These are phyloP conservation scores for Pestalotiopsis fici DNA, from an alignment of 2,329 filamentous ascomycete genomes.

Conservation along the genomic window DNA sequence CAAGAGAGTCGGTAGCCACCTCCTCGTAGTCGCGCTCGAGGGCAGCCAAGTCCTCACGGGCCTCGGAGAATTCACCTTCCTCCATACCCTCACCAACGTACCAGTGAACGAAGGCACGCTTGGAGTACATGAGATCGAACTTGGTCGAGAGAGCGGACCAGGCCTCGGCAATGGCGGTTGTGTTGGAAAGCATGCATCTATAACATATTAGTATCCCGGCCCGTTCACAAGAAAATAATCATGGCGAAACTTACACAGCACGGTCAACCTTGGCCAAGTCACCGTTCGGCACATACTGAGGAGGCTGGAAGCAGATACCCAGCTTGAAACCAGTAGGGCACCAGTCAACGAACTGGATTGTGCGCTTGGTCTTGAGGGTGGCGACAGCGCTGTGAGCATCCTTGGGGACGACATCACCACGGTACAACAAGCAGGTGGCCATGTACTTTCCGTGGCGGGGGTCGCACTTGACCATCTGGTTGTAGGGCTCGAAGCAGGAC, in stretches of 20 bases:
- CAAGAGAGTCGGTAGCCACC: conserved; percentile 91
- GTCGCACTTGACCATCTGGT: conserved; percentile 99
- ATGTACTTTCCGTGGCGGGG: conserved; percentile 99
- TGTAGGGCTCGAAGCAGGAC: conserved; percentile 99
- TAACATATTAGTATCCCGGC: background rate
- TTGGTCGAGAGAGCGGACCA: conserved; percentile 96
- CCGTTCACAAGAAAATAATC: conserved; percentile 3
- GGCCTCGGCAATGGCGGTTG: conserved; percentile 96
- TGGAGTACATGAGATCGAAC: conserved; percentile 99
- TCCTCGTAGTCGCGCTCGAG: conserved; percentile 99
- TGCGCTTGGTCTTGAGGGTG: conserved; percentile 98
- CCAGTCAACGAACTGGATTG: conserved; percentile 99
- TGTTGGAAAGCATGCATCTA: conserved; percentile 98
- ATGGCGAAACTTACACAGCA: conserved; percentile 74
- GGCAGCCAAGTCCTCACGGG: conserved; percentile 96
- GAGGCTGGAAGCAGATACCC: conserved; percentile 99
- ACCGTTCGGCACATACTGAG: conserved; percentile 92
- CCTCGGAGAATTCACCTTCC: conserved; percentile 99
- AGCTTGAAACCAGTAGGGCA: conserved; percentile 99
- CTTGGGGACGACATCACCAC: conserved; percentile 96
- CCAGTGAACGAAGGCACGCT: conserved; percentile 99
- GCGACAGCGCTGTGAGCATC: conserved; percentile 91
- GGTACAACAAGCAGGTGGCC: conserved; percentile 97
- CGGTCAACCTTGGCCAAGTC: conserved; percentile 98
- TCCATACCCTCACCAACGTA: conserved; percentile 99